Base-by-base conservation (phyloP, 495 filamentous ascomycete species). In the Hyphodiscus hymeniophilus region DNA sequence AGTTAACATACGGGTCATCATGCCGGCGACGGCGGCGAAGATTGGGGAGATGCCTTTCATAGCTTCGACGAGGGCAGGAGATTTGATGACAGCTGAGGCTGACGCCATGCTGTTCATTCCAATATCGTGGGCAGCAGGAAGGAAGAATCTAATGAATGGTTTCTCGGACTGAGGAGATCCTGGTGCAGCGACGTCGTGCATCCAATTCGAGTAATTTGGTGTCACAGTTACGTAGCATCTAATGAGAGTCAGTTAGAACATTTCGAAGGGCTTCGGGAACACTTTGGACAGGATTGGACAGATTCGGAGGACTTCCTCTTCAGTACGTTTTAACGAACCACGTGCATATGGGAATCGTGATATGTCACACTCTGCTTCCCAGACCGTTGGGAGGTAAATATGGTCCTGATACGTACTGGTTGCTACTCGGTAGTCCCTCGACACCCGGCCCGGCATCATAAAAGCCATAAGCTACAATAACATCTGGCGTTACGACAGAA, bases 101-200 rank as follows among this genome's bases (percentile, higher is more conserved):
- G 51, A 68, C 38, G 65, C 55, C 69, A 76, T 71, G 59, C 63
- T 74, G 57, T 79, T 77, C 71, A 79, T 76, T 10, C 75, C 73
- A 18, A 67, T 64, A 42, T 77, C 73, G 51, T 79, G 74, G 1
- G 63, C 58, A 0, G 63, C 50, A 0, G 75, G 68, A 1, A 77
- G 66, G 12, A 75, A 69, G 36, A 76, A 62, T 18, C 63, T 62
- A 8, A 54, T 45, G 57, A 76, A 75, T 1, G 68, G 68, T 15
- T 66, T 61, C 11, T 62, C 43, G 17, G 70, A 71, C 24, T 60
- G 55, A 2, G 58, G 49, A 1, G 73, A 73, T 7, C 62, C 66
- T 1, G 56, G 57, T 2, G 73, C 68, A 2, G 64, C 67, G 1
- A 76, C 35, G n/a, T 49, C 47, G 30, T 64, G 56, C 62, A 74